Evolutionary conservation across 257 asterid genomes (phyloP).

Genomic region (Gentiana straminea): DNA sequence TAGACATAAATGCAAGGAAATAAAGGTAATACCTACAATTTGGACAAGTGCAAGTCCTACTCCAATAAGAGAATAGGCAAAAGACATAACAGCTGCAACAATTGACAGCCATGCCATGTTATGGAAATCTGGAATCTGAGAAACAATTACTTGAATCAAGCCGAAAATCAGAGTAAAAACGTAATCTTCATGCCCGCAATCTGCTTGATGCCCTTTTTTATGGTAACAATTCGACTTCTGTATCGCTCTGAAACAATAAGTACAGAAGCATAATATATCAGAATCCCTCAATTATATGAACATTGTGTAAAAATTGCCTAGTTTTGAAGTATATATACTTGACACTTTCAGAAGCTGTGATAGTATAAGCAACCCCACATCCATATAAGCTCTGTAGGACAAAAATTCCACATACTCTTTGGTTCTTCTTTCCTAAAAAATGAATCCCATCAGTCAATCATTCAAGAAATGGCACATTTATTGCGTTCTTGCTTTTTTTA

Average conservation of each 20-base stretch:
- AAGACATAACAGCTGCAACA: slow-evolving; percentile 68
- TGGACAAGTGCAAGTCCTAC: slow-evolving; percentile 62
- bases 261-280: not conserved
- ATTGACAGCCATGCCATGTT: slow-evolving; percentile 58
- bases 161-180: slow-evolving; percentile 51
- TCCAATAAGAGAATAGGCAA: slow-evolving; percentile 51
- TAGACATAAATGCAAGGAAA: not conserved
- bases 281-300: no score
- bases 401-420: slow-evolving; percentile 24
- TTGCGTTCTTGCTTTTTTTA: no score
- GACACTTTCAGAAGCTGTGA: slow-evolving; percentile 21
- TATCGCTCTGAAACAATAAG: slow-evolving; percentile 50
- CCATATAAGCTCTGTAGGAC: slow-evolving; percentile 30
- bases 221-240: slow-evolving; percentile 68
- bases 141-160: slow-evolving; percentile 36
- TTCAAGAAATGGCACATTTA: no score
- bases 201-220: slow-evolving; percentile 37
- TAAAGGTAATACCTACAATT: slow-evolving; percentile 36
- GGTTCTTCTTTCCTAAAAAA: slow-evolving; percentile 25
- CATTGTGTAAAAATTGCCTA: not conserved
- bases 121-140: slow-evolving; percentile 68
- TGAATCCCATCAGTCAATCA: not conserved
- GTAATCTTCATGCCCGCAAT: slow-evolving; percentile 32
- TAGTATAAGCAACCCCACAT: slow-evolving; percentile 34
- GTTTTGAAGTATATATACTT: slow-evolving; percentile 1